These are phyloP conservation scores for Debaryomyces singareniensis DNA, from an alignment of 1,139 yeast species.

Conservation along the genomic window DNA sequence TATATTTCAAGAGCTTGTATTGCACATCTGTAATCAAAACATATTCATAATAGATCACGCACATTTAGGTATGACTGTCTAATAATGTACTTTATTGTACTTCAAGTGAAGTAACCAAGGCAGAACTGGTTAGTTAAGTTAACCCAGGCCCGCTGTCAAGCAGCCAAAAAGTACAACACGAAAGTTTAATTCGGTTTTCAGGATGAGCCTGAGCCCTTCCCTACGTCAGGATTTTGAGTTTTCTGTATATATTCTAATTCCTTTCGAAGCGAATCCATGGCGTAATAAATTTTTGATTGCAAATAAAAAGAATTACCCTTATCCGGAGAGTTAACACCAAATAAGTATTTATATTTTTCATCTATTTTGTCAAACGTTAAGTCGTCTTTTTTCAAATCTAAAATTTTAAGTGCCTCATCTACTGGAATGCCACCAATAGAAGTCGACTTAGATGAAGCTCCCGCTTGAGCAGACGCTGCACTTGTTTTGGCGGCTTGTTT, in stretches of 20 bases:
- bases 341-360: constrained; percentile 74
- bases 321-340: constrained; percentile 84
- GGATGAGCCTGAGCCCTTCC: too few relatives aligned
- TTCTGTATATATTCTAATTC: constrained; percentile 41
- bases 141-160: too few relatives aligned
- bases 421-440: constrained; percentile 72
- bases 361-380: constrained; percentile 57
- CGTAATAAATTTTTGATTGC: constrained; percentile 84
- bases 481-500: constrained; percentile 90
- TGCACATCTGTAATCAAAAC: too few relatives aligned
- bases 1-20: too few relatives aligned
- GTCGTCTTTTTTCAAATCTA: constrained; percentile 64
- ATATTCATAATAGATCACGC: too few relatives aligned
- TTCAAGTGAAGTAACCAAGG: too few relatives aligned
- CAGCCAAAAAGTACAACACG: too few relatives aligned
- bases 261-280: constrained; percentile 43
- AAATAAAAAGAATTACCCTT: constrained; percentile 91
- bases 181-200: too few relatives aligned
- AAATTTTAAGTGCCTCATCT: constrained; percentile 87
- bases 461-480: constrained; percentile 50
- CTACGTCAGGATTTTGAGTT: constrained; percentile 20
- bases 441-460: constrained; percentile 42
- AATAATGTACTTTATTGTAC: too few relatives aligned
- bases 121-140: too few relatives aligned
- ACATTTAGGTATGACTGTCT: too few relatives aligned